A percentile compares a stretch with the other conserved stretches of the same genome.
phyloP scores from a whole-genome alignment of 345 rosid species.

The Jatropha curcas region DNA sequence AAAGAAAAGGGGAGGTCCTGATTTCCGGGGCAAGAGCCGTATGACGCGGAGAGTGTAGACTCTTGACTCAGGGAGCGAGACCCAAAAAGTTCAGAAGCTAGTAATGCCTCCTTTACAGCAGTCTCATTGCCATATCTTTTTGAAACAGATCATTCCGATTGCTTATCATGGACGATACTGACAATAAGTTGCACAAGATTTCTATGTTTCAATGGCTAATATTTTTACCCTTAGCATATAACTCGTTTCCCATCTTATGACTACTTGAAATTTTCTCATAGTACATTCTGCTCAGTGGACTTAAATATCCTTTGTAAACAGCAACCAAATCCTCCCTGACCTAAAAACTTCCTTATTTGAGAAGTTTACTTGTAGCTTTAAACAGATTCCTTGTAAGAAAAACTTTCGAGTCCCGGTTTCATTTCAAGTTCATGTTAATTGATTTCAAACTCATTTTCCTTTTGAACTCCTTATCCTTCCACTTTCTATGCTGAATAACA shows the following conservation, averaged over 20 bases:
- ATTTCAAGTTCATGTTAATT: slow-evolving; percentile 52
- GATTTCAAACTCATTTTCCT: too few species aligned
- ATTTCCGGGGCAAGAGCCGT: too few species aligned
- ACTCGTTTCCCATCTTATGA: slow-evolving; percentile 52
- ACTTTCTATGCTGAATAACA: too few species aligned
- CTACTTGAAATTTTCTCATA: slow-evolving; percentile 44
- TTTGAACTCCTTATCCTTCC: too few species aligned
- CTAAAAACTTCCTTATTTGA: slow-evolving; percentile 47
- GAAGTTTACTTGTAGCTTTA: slow-evolving; percentile 50
- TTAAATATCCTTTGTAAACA: slow-evolving; percentile 48
- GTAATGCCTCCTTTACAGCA: too few species aligned
- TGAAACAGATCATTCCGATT: too few species aligned
- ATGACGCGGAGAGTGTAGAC: too few species aligned
- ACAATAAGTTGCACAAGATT: slow-evolving; percentile 65
- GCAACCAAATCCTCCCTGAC: slow-evolving; percentile 60
- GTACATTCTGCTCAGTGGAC: slow-evolving; percentile 33
- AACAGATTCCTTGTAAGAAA: slow-evolving; percentile 44
- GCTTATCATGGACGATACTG: too few species aligned
- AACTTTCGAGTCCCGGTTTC: slow-evolving; percentile 56
- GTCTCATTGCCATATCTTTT: too few species aligned
- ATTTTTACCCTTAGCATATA: slow-evolving; percentile 46
- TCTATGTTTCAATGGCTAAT: slow-evolving; percentile 58
- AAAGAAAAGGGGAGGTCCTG: too few species aligned
- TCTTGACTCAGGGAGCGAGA: too few species aligned
- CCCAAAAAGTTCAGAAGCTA: too few species aligned